Evolutionary conservation across 2,329 filamentous ascomycete species (phyloP).

Genomic region (Microdochium nivale): DNA sequence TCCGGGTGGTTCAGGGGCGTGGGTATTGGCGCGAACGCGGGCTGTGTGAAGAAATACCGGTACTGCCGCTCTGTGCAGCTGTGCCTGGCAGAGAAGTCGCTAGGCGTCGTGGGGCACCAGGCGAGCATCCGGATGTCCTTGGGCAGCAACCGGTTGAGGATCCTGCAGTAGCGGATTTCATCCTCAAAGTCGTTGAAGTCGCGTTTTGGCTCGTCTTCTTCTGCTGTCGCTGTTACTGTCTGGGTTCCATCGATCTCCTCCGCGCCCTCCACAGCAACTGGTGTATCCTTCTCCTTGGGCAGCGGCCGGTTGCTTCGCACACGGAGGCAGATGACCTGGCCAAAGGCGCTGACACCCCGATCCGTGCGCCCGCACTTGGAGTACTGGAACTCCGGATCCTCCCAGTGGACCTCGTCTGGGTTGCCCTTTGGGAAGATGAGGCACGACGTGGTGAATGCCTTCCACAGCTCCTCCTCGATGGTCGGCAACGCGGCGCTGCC

Average conservation of each 20-base stretch:
- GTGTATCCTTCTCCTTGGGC: constrained; percentile 17
- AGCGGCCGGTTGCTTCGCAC: constrained; percentile 72
- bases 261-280: constrained; percentile 6
- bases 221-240: constrained; percentile 6
- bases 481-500: constrained; percentile 64
- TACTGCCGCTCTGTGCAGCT: constrained; percentile 87
- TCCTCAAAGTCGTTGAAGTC: constrained; percentile 61
- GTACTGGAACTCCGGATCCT: constrained; percentile 66
- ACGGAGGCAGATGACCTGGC: constrained; percentile 80
- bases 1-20: constrained; percentile 37
- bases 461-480: constrained; percentile 91
- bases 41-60: constrained; percentile 96
- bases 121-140: constrained; percentile 84
- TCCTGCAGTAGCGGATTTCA: constrained; percentile 74
- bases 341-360: constrained; percentile 89
- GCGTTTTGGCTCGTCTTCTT: constrained; percentile 4
- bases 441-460: constrained; percentile 72
- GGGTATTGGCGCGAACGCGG: constrained; percentile 66
- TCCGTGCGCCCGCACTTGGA: constrained; percentile 94
- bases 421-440: constrained; percentile 66
- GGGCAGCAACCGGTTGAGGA: constrained; percentile 82
- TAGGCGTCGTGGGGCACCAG: constrained; percentile 79
- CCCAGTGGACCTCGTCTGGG: constrained; percentile 62
- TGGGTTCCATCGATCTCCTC: constrained; percentile 6
- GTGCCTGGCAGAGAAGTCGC: constrained; percentile 82